A percentile compares a stretch with the other conserved stretches of the same genome.
These are phyloP conservation scores for Camellia sinensis DNA, from an alignment of 148 eudicot genomes.

Conservation along the genomic window DNA sequence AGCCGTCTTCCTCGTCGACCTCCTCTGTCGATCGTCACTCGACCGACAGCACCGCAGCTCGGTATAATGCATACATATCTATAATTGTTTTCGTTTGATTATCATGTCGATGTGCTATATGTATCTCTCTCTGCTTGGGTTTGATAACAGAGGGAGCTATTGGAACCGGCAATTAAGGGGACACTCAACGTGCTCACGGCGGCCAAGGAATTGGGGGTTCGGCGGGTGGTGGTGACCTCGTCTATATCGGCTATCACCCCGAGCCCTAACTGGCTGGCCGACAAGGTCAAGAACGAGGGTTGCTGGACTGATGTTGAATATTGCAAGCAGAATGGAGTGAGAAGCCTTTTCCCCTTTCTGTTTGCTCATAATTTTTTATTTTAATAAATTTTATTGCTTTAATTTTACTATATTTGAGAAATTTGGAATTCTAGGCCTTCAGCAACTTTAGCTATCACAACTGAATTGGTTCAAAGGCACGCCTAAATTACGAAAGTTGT, in stretches of 20 bases:
- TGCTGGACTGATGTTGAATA: constrained; percentile 90
- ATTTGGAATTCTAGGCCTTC: too few species aligned
- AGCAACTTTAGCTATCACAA: too few species aligned
- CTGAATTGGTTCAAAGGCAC: too few species aligned
- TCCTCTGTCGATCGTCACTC: too few species aligned
- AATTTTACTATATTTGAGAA: too few species aligned
- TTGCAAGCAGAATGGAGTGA: constrained; percentile 61
- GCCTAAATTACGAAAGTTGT: too few species aligned
- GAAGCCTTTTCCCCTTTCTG: background rate
- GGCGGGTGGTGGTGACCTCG: constrained; percentile 86
- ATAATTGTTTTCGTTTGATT: background rate
- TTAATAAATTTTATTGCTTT: background rate
- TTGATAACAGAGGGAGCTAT: constrained; percentile 40
- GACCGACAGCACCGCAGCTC: too few species aligned
- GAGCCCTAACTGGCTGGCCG: constrained; percentile 70
- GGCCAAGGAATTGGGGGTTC: constrained; percentile 69
- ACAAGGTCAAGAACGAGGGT: constrained; percentile 57
- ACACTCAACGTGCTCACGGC: constrained; percentile 73
- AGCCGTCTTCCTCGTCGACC: too few species aligned
- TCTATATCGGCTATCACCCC: constrained; percentile 71
- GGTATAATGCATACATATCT: too few species aligned
- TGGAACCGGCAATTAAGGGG: constrained; percentile 83
- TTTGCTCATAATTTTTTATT: background rate
- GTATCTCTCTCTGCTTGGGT: background rate
- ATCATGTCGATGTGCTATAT: background rate